A percentile compares a stretch with the other conserved stretches of the same genome.
Conservation (phyloP, 2,329 filamentous ascomycete species). For the Fusarium fujikuroi region DNA sequence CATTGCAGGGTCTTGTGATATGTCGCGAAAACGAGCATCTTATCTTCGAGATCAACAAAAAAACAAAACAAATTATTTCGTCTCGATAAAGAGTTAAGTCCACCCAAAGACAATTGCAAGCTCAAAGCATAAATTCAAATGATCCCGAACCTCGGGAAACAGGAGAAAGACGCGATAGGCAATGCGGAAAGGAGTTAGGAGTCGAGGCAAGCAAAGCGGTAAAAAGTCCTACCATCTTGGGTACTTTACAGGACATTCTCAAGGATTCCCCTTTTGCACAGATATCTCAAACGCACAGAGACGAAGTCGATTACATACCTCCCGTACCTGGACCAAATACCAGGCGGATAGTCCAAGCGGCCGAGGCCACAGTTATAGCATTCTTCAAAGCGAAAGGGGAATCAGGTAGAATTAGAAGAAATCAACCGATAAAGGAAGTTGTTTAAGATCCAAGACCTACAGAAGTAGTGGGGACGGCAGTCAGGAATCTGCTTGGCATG, state of each 20-base stretch:
- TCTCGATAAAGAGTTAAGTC: too few species aligned
- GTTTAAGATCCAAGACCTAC: neutral
- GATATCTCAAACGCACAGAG: neutral
- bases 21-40: too few species aligned
- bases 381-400: neutral
- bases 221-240: too few species aligned
- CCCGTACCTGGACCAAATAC: fast-evolving
- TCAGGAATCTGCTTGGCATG: neutral
- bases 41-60: too few species aligned
- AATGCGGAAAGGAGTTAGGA: too few species aligned
- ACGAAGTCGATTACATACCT: neutral
- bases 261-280: neutral
- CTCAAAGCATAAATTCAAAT: too few species aligned
- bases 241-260: neutral
- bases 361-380: neutral
- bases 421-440: neutral
- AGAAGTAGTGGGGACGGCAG: neutral
- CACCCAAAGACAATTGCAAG: too few species aligned
- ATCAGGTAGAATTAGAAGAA: neutral
- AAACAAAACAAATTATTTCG: too few species aligned
- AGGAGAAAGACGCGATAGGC: too few species aligned
- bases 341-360: fast-evolving
- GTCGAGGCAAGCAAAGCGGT: neutral
- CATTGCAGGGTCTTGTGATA: too few species aligned
- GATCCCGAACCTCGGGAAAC: too few species aligned